Base-by-base conservation (phyloP, 2,329 filamentous ascomycete genomes). In the Hymenoscyphus scutula region DNA sequence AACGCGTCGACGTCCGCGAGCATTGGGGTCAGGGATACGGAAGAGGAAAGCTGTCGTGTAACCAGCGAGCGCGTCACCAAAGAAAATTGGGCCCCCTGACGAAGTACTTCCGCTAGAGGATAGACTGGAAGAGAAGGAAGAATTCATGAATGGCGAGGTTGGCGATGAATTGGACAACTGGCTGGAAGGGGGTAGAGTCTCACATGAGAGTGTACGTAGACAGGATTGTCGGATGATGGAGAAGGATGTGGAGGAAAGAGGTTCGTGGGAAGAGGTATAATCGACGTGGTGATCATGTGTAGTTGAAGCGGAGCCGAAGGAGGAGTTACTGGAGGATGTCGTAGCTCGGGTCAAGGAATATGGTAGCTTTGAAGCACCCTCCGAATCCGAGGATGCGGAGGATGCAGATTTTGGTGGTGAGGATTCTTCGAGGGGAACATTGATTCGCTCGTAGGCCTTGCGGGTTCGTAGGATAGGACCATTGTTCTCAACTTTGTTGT, bases 41-140 rank as follows among this genome's bases (percentile, higher is more conserved):
- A 89, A 89, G 66, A 89, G 87, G 74, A 88, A 89, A 15, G 86
- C 87, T 0, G 86, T 89, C 0, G 87, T 89, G 74, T 88, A 89
- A 32, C 87, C 87, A 1, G 86, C 82, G 0, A 82, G 73, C 1
- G 84, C 80, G 69, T 89, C 87, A 32, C 87, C 87, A 64, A 89
- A 89, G 73, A 89, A 88, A 59, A 89, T 87, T 32, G 87, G 85
- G 0, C 86, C 86, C 2, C 86, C 86, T 2, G 84, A 85, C 17
- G 85, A 79, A 41, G 82, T 77, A 61, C 83, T 78, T 2, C 77
- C 75, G 23, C 77, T 75, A 7, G 72, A 58, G 30, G 56, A 53
- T n/a, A 75, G 67, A 10, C 73, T 75, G 25, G 74, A 69, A 60
- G 72, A 75, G 29, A 75, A 75, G 3, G 75, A 71, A 25, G 79